Base-by-base conservation (phyloP, 495 filamentous ascomycete species). In the Aspergillus panamensis region DNA sequence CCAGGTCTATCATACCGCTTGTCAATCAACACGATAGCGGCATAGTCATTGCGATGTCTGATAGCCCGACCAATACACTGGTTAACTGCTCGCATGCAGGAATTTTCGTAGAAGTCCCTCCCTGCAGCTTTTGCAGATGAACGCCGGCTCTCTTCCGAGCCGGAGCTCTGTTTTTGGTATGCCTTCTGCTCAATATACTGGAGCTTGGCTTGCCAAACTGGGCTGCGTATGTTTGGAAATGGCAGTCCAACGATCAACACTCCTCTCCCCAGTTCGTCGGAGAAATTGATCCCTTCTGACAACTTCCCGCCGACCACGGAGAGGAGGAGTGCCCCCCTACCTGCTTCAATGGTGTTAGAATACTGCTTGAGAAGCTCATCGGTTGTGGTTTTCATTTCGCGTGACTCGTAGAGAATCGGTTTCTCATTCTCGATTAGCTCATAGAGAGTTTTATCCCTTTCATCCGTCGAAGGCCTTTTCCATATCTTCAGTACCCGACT, bases 251-350 rank as follows among this genome's bases (percentile, higher is more conserved):
- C 83, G 45, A 97, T 87, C 7, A 96, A 69, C 37, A 98, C 90
- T 47, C 89, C 92, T 39, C 94, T 84, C 4, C 94, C 94, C 10
- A 98, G 84, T 13, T 81, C 80, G 68, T 98, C 94, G 13, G 91
- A 92, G 78, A 98, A 98, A 72, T 98, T 98, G 76, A 98, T 97
- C 54, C 94, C 94, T 73, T 98, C 94, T 52, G 88, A 93, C 72
- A 98, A 82, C 61, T 92, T 94, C 31, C 94, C 94, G 39, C 94
- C 93, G 3, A 98, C 86, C n/a, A 98, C 91, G 37, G 89, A 89
- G n/a, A 98, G 81, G 3, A 98, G 79, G 9, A 97, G 77, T 0
- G 87, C 92, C 7, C 94, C 94, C 55, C 80, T 81, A 13, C 80
- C 78, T 5, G 71, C 62, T 43, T 87, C 77, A 60, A 97, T 87